Base-by-base conservation (phyloP, 225 moss, liverwort and hornwort genomes). In the Polytrichum commune region DNA sequence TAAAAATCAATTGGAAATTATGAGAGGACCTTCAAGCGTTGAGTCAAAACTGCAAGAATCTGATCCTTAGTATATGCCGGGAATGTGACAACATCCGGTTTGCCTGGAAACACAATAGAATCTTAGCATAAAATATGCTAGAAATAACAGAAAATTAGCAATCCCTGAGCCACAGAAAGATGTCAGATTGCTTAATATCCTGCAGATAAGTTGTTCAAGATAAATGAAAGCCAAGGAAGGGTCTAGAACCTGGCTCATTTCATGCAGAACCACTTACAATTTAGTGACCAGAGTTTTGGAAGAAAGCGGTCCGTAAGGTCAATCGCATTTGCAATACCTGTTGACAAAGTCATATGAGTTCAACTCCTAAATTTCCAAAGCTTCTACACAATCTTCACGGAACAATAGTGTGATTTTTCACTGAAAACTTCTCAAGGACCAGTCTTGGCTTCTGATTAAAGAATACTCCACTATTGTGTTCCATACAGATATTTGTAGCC, bases 61-160 rank as follows among this genome's bases (percentile, higher is more conserved):
- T 98, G 98, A 65, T 91, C 91, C 74, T 90, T 90, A 46, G 89
- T 90, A 73, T 91, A 98, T n/a, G 98, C 86, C 54, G 98, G 87
- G 68, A 92, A 95, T 33, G 93, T 98, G 70, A 92, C 79, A 26
- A 95, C 91, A 74, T 90, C 95, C 10, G 92, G 92, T 67, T 90
- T 91, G 81, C 92, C 95, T 95, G 75, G 9, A 24, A 20, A 58
- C 72, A 82, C 28, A 69, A 54, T 26, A 27, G 67, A n/a, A 26
- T 16, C 18, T 72, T 62, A 72, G 61, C 25, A 72, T 46, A 35
- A 30, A 2, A 3, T 18, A 16, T 38, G 27, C 26, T 10, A 5
- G 28, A 63, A 63, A 5, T 27, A 29, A 5, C 9, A 29, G 63
- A 27, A 19, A 63, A 46, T 16, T 46, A 46, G 13, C 46, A 38